These are phyloP conservation scores for Podaxis carcinomalis DNA, from an alignment of 768 basidiomycete genomes.

Conservation along the genomic window DNA sequence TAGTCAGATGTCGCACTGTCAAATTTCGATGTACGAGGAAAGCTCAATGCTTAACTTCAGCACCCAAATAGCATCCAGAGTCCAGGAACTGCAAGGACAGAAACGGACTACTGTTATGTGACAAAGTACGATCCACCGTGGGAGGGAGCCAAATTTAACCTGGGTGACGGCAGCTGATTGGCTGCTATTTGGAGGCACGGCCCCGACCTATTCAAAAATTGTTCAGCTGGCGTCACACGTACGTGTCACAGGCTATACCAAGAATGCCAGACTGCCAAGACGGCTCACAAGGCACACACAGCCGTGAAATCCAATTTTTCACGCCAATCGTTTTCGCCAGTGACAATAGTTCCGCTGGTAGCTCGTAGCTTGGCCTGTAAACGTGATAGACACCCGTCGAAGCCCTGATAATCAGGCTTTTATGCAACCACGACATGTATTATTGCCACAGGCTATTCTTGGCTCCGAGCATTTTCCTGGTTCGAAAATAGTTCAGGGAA, in stretches of 20 bases:
- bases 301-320: background rate
- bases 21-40: background rate
- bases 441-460: conserved; percentile 18
- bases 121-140: conserved; percentile 15
- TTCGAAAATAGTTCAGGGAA: conserved; percentile 37
- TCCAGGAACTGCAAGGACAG: conserved; percentile 1
- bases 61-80: background rate
- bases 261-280: conserved; percentile 9
- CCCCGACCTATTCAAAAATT: conserved; percentile 15
- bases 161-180: conserved; percentile 18
- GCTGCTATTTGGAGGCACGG: conserved; percentile 29
- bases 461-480: conserved; percentile 28
- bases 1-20: background rate
- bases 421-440: background rate
- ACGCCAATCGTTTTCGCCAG: background rate
- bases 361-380: background rate
- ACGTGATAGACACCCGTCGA: background rate
- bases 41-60: background rate
- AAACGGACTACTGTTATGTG: conserved; percentile 6
- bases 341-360: background rate
- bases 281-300: conserved; percentile 18
- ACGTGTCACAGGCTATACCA: conserved; percentile 17
- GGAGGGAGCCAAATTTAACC: conserved; percentile 21
- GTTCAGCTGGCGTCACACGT: conserved; percentile 10
- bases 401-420: background rate